phyloP scores from a whole-genome alignment of 768 basidiomycete genomes.

The Punctularia strigosozonata region DNA sequence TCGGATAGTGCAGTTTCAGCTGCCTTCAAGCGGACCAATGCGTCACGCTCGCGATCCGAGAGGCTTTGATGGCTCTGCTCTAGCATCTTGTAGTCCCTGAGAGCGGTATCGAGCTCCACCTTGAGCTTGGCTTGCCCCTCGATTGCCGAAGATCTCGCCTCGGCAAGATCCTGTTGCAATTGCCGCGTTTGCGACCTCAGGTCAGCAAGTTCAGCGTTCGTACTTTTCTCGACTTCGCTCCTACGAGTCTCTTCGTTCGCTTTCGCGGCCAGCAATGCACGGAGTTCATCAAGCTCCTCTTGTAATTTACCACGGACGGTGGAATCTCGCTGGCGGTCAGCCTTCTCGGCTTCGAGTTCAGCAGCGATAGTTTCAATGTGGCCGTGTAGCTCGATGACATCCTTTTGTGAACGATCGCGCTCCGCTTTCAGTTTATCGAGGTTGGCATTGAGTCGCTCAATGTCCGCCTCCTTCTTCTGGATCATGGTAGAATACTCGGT shows the following conservation, averaged over 20 bases:
- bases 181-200: conserved; percentile 52
- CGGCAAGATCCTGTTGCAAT: conserved; percentile 56
- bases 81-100: conserved; percentile 48
- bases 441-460: conserved; percentile 41
- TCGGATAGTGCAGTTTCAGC: conserved; percentile 37
- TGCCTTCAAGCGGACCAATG: conserved; percentile 37
- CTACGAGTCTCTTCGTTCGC: conserved; percentile 77
- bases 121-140: conserved; percentile 66
- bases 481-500: conserved; percentile 68
- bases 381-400: conserved; percentile 57
- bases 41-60: conserved; percentile 43
- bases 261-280: conserved; percentile 75
- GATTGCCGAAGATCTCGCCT: conserved; percentile 46
- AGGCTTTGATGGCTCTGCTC: conserved; percentile 53
- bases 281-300: conserved; percentile 77
- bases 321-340: conserved; percentile 36
- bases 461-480: conserved; percentile 65
- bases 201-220: conserved; percentile 69
- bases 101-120: conserved; percentile 57
- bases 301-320: conserved; percentile 50
- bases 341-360: conserved; percentile 49
- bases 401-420: conserved; percentile 39
- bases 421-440: conserved; percentile 43
- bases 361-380: conserved; percentile 53
- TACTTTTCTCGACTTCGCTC: conserved; percentile 76